Evolutionary conservation across 2,329 filamentous ascomycete genomes (phyloP).

Genomic region (Aspergillus calidoustus): DNA sequence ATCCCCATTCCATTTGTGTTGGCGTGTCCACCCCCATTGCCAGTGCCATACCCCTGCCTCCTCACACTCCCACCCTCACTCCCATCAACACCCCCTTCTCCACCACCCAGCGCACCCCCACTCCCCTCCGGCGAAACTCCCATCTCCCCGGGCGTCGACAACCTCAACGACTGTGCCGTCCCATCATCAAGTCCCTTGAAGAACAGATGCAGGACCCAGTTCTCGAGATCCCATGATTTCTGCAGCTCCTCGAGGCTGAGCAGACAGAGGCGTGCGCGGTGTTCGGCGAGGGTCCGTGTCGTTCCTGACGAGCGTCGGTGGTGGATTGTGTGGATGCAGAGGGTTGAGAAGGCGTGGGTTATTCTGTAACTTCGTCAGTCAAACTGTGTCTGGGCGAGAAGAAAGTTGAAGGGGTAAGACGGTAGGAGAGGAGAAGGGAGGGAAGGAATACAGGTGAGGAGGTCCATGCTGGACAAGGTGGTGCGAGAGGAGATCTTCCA

Average conservation of each 20-base stretch:
- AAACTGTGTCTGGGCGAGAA: too few relatives aligned
- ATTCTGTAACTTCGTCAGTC: conserved; percentile 34
- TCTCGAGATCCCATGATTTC: conserved; percentile 55
- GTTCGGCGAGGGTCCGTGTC: conserved; percentile 51
- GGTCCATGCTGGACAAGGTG: conserved; percentile 51
- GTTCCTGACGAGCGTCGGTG: conserved; percentile 44
- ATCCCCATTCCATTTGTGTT: background rate
- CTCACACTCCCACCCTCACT: background rate
- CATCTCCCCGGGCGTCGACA: conserved; percentile 22
- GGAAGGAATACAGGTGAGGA: conserved; percentile 45
- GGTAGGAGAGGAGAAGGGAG: background rate
- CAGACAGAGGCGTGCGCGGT: conserved; percentile 54
- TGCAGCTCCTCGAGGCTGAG: conserved; percentile 55
- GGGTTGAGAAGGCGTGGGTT: conserved; percentile 53
- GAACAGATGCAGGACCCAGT: conserved; percentile 55
- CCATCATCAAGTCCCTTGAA: conserved; percentile 54
- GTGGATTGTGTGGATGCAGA: conserved; percentile 55
- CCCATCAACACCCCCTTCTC: background rate
- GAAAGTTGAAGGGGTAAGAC: background rate
- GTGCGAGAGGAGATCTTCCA: conserved; percentile 54
- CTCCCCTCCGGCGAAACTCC: background rate
- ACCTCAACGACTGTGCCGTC: conserved; percentile 46
- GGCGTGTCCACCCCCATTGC: too few relatives aligned
- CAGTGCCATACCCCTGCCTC: background rate
- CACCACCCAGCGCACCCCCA: background rate